A percentile compares a stretch with the other conserved stretches of the same genome.
phyloP scores from a whole-genome alignment of 2,329 filamentous ascomycete species.

The Cytospora piceae region DNA sequence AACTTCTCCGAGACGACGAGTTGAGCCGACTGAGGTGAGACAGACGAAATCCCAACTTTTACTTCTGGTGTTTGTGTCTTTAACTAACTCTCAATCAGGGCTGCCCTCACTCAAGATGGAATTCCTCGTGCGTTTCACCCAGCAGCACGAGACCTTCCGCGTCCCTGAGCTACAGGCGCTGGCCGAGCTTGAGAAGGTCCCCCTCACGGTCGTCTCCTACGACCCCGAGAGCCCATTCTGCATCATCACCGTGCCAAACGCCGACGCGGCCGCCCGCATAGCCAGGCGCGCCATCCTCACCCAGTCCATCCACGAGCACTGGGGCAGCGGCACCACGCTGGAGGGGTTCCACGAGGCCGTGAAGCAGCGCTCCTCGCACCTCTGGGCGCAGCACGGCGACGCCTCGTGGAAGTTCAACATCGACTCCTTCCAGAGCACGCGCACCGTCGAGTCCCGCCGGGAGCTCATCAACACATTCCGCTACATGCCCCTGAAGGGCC shows the following conservation, averaged over 20 bases:
- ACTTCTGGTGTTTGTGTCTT: neutral
- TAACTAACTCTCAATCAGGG: neutral
- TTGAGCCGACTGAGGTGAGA: neutral
- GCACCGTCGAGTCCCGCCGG: constrained; percentile 65
- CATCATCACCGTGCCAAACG: constrained; percentile 65
- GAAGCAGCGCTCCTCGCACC: constrained; percentile 57
- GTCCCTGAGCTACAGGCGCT: constrained; percentile 82
- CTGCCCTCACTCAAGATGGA: neutral
- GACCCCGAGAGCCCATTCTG: constrained; percentile 83
- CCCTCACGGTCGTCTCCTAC: constrained; percentile 77
- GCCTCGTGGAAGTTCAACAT: constrained; percentile 82
- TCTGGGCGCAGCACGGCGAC: constrained; percentile 68
- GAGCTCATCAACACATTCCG: constrained; percentile 80
- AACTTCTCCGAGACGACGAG: neutral
- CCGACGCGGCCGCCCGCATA: constrained; percentile 66
- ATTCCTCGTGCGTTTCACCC: constrained; percentile 87
- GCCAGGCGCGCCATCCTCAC: constrained; percentile 78
- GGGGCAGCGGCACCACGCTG: constrained; percentile 74
- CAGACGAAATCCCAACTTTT: neutral
- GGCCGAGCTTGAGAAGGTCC: constrained; percentile 67
- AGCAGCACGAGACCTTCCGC: constrained; percentile 90
- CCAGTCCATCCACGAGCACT: constrained; percentile 85
- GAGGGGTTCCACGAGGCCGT: constrained; percentile 70
- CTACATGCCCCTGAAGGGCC: constrained; percentile 78
- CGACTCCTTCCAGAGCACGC: constrained; percentile 79